Evolutionary conservation across 1,284 basidiomycete species (phyloP).

Genomic region (Marasmius sp.): DNA sequence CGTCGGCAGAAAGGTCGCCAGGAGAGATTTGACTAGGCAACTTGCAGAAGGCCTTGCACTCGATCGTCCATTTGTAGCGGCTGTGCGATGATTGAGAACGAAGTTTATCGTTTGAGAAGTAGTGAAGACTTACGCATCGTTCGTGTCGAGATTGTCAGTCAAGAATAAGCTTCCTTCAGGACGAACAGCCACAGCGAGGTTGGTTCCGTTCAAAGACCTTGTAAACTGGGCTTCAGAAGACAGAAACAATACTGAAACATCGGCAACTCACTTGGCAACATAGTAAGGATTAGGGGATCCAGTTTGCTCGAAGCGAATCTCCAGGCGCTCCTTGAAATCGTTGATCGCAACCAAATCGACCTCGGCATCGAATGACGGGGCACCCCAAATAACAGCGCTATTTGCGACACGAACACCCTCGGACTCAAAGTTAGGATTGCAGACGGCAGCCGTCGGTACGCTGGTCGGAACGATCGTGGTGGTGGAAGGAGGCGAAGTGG

Average conservation of each 20-base stretch:
- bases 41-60: no score
- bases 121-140: neutral
- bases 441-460: neutral
- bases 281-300: constrained; percentile 2
- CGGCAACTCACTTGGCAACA: constrained; percentile 2
- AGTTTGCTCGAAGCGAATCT: constrained; percentile 8
- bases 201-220: constrained; percentile 6
- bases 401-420: constrained; percentile 7
- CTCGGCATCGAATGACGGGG: neutral
- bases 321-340: constrained; percentile 8
- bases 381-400: constrained; percentile 5
- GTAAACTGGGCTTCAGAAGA: no score
- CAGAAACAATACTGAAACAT: neutral
- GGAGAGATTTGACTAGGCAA: no score
- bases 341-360: constrained; percentile 1
- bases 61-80: no score
- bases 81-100: no score
- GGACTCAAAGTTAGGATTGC: constrained; percentile 7
- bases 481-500: neutral
- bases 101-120: no score
- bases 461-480: neutral
- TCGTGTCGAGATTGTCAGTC: neutral
- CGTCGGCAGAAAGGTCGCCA: no score
- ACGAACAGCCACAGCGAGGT: constrained; percentile 5
- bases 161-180: constrained; percentile 6